Conservation (phyloP, 805 yeast species). For the Candida stauntonica region DNA sequence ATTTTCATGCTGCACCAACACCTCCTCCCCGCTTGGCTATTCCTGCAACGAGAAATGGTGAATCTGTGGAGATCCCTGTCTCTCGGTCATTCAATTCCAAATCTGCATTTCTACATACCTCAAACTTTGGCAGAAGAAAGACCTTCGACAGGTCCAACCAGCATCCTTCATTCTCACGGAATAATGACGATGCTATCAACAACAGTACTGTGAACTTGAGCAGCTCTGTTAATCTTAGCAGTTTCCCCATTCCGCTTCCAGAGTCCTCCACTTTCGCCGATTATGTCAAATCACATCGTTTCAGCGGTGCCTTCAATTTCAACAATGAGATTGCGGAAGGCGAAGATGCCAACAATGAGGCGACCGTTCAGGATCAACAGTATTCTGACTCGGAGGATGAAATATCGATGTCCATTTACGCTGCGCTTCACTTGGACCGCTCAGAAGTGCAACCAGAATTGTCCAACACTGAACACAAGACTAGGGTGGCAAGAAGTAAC, state of each 20-base stretch:
- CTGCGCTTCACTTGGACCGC: constrained; percentile 41
- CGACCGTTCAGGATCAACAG: not conserved
- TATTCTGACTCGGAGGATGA: constrained; percentile 48
- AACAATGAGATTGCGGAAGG: constrained; percentile 11
- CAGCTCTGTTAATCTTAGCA: not conserved
- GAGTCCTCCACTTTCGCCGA: constrained; percentile 25
- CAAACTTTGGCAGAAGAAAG: constrained; percentile 24
- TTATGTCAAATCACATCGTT: constrained; percentile 21
- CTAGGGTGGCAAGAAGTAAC: constrained; percentile 34
- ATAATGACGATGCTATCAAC: constrained; percentile 7
- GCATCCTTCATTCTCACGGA: constrained; percentile 12
- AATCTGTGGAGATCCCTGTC: constrained; percentile 65
- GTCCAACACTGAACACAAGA: constrained; percentile 26
- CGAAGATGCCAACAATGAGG: not conserved
- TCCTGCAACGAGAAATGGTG: constrained; percentile 77
- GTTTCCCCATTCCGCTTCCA: constrained; percentile 1
- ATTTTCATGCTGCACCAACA: constrained; percentile 37
- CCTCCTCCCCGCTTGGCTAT: constrained; percentile 75
- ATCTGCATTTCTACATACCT: constrained; percentile 22
- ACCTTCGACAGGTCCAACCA: constrained; percentile 17
- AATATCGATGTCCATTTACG: constrained; percentile 62
- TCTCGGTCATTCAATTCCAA: constrained; percentile 26
- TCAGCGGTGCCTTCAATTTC: constrained; percentile 21
- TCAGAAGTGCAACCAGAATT: constrained; percentile 29
- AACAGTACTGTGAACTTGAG: constrained; percentile 3